These are phyloP conservation scores for Neurospora terricola DNA, from an alignment of 495 filamentous ascomycete species.

Conservation along the genomic window DNA sequence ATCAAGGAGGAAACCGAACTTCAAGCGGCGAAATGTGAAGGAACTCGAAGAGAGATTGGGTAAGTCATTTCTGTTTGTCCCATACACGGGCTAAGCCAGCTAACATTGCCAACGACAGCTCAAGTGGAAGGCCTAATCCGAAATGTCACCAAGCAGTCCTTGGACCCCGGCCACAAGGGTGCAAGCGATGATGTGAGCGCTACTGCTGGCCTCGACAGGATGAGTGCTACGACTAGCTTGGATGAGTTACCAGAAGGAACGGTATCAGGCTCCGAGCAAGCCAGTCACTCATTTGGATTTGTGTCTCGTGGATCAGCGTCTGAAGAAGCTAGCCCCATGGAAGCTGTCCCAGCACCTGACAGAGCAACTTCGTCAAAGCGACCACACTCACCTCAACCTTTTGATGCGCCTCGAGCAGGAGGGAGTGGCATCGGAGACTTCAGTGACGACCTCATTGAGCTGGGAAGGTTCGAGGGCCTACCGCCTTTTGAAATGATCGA, in stretches of 20 bases:
- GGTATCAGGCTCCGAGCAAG: neutral
- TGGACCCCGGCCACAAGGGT: neutral
- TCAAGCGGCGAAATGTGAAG: constrained; percentile 81
- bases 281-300: neutral
- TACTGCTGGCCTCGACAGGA: neutral
- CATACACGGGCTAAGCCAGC: neutral
- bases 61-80: constrained; percentile 21
- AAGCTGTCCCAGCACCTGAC: neutral
- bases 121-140: constrained; percentile 39
- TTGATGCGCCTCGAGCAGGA: neutral
- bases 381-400: constrained; percentile 1
- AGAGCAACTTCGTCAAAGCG: neutral
- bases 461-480: constrained; percentile 33
- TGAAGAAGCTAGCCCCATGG: neutral
- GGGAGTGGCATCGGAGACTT: neutral
- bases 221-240: neutral
- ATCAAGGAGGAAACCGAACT: constrained; percentile 74
- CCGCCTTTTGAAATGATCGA: constrained; percentile 38
- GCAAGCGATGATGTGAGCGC: neutral
- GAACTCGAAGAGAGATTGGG: constrained; percentile 74
- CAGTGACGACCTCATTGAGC: constrained; percentile 23
- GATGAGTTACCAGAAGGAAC: neutral
- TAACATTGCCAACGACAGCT: constrained; percentile 17
- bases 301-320: neutral
- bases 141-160: constrained; percentile 16